Conservation (phyloP, 2,329 filamentous ascomycete species). For the Pseudogymnoascus sp. region DNA sequence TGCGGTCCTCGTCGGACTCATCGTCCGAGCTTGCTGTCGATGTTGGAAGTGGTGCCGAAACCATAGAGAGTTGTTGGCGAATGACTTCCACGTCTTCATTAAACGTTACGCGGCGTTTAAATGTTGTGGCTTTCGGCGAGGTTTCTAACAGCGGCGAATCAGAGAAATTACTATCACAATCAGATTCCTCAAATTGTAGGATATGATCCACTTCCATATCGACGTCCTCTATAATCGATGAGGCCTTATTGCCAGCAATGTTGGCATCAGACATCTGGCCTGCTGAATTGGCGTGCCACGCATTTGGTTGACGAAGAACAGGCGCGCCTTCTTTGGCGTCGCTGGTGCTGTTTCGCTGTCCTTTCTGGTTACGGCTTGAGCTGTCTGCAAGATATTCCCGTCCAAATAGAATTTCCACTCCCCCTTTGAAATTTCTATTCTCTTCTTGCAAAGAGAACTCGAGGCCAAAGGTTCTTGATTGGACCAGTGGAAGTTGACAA, state of each 20-base stretch:
- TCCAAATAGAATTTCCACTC: background rate
- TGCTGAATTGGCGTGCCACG: background rate
- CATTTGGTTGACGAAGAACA: background rate
- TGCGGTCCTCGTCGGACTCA: background rate
- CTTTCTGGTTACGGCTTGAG: background rate
- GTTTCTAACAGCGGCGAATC: background rate
- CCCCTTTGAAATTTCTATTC: background rate
- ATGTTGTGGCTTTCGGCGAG: background rate
- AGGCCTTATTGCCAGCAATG: background rate
- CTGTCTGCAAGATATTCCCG: background rate
- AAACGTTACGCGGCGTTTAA: background rate
- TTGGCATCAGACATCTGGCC: background rate
- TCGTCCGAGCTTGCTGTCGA: background rate
- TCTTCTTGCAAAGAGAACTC: background rate
- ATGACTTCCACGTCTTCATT: background rate
- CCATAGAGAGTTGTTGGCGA: background rate
- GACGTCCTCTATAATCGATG: background rate
- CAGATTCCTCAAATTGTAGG: background rate
- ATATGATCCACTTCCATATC: background rate
- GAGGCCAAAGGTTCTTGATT: background rate
- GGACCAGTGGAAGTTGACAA: background rate
- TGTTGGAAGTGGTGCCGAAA: background rate
- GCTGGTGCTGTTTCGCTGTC: background rate
- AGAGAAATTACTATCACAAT: background rate
- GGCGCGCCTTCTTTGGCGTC: background rate